Evolutionary conservation across 1,284 basidiomycete genomes (phyloP), one percentile per base, ranked within the genome.

Genomic region (Boletus putidus): DNA sequence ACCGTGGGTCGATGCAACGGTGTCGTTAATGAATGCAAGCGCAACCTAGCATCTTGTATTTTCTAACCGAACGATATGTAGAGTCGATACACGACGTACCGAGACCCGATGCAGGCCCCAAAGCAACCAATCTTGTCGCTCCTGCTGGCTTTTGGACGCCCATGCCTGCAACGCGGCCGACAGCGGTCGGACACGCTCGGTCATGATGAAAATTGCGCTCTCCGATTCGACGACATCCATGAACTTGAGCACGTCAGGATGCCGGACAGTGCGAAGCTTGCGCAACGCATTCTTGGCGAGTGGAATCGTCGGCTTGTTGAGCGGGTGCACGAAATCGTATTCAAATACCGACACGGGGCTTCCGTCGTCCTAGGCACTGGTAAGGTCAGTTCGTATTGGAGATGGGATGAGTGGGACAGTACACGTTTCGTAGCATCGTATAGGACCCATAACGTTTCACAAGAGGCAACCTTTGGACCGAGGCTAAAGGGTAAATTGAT

Each of bases 161-260:
- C 86, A 90, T 33, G 84, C 78, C 37, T 82, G 77, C 46, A 96
- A 73, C 2, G 85, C 83, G n/a, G 78, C 75, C 36, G 83, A 79
- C 10, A 99, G 77, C 5, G 94, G 93, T 23, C 85, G 81, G 10
- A 98, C 90, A 6, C 91, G 89, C 75, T 99, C 97, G 0, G 96
- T 98, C 78, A 97, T 92, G 66, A 99, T 93, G 75, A 94, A 92
- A 43, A 99, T 85, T 2, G 85, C 84, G 1, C 85, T 85, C 49
- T 96, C 94, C 3, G 93, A 91, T 71, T 98, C 96, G 9, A 93
- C 87, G 2, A 85, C 92, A 65, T 97, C 96, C 77, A 99, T 86
- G 74, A 97, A 96, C 72, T 92, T 96, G 67, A 99, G 85, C 5
- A 99, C 86, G 73, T 98, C 92, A 0, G 97, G 97, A 78, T 99